Evolutionary conservation across 768 basidiomycete species (phyloP).

Genomic region (Suillus tomentosus): DNA sequence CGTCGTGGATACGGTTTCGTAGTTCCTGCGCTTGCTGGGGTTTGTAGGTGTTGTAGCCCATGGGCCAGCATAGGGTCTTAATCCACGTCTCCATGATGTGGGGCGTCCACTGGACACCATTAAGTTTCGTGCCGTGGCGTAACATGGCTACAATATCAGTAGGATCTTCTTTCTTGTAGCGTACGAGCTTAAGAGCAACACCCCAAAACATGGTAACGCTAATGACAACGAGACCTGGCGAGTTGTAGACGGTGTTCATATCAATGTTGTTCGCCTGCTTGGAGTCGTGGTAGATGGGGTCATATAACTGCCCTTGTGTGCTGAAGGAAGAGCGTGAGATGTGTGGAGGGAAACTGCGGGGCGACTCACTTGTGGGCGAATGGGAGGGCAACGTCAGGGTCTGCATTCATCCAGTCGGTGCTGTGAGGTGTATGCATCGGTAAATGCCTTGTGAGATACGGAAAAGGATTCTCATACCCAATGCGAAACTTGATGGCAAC

Average conservation of each 20-base stretch:
- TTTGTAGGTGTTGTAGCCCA: constrained; percentile 58
- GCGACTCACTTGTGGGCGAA: constrained; percentile 60
- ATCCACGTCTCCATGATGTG: constrained; percentile 60
- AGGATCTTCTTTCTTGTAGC: constrained; percentile 64
- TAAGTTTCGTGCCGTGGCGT: constrained; percentile 56
- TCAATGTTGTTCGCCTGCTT: constrained; percentile 51
- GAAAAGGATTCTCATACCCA: constrained; percentile 41
- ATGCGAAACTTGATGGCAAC: constrained; percentile 51
- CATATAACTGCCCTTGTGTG: constrained; percentile 39
- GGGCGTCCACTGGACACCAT: constrained; percentile 56
- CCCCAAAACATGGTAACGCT: constrained; percentile 74
- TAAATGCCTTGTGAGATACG: background rate
- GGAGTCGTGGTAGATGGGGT: constrained; percentile 62
- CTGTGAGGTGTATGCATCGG: constrained; percentile 15
- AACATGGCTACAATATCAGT: constrained; percentile 68
- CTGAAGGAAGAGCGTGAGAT: constrained; percentile 17
- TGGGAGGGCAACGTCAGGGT: constrained; percentile 71
- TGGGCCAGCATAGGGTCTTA: constrained; percentile 56
- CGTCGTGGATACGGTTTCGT: constrained; percentile 54
- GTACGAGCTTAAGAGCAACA: constrained; percentile 70
- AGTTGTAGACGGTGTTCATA: constrained; percentile 58
- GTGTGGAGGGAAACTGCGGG: constrained; percentile 12
- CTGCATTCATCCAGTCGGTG: constrained; percentile 76
- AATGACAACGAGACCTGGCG: constrained; percentile 55
- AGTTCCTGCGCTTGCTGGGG: constrained; percentile 46